These are phyloP conservation scores for Aspergillus bertholletiae DNA, from an alignment of 495 filamentous ascomycete species.

Conservation along the genomic window DNA sequence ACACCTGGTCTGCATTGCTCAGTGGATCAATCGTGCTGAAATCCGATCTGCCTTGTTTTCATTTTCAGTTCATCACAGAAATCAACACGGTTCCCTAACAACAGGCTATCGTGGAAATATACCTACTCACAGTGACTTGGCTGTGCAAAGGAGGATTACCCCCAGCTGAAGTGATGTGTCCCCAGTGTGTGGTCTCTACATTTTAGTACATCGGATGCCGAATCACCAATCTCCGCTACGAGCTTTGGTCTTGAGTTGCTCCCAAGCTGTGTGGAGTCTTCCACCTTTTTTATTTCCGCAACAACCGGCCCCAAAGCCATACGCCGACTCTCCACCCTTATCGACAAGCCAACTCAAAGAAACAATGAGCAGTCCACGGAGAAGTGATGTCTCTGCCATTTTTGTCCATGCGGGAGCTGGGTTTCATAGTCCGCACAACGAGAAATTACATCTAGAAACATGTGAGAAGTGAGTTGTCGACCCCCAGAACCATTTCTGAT, in stretches of 20 bases:
- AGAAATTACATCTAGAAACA: constrained; percentile 74
- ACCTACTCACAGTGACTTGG: neutral
- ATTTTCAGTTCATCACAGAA: neutral
- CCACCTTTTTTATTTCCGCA: neutral
- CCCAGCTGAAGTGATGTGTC: neutral
- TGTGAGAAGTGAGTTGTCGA: constrained; percentile 75
- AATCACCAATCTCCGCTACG: neutral
- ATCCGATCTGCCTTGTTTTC: neutral
- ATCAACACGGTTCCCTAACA: neutral
- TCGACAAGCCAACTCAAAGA: neutral
- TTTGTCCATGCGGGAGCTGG: constrained; percentile 96
- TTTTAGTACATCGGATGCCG: neutral
- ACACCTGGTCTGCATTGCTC: neutral
- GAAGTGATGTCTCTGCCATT: constrained; percentile 58
- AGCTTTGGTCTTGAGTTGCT: neutral
- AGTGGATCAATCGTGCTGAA: neutral
- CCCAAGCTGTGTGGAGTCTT: neutral
- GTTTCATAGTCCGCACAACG: constrained; percentile 85
- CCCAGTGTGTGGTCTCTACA: neutral
- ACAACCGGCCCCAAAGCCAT: neutral
- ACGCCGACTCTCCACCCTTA: neutral
- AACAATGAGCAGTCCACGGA: constrained; percentile 29
- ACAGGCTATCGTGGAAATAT: neutral
- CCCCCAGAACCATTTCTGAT: neutral
- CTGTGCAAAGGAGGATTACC: neutral